Conservation (phyloP, 148 eudicot species). For the Polygonum maritimum region DNA sequence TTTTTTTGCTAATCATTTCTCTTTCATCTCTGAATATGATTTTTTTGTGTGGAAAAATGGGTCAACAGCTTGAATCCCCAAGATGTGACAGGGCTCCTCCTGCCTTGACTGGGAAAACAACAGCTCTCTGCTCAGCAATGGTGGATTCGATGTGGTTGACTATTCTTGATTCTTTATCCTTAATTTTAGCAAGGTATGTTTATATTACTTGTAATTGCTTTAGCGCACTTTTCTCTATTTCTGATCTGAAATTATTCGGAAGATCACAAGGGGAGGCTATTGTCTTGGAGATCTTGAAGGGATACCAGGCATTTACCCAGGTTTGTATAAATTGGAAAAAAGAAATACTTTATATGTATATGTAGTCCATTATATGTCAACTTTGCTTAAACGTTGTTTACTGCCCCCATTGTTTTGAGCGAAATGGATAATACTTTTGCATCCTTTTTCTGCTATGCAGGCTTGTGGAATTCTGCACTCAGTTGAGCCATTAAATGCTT, state of each 20-base stretch:
- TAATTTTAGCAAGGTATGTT: slow-evolving; percentile 75
- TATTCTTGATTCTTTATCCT: slow-evolving; percentile 83
- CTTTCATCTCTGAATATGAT: background rate
- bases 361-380: background rate
- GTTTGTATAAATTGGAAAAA: slow-evolving; percentile 20
- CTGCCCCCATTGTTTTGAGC: slow-evolving; percentile 8
- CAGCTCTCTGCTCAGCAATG: slow-evolving; percentile 72
- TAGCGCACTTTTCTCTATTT: slow-evolving; percentile 9
- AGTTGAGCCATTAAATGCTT: slow-evolving; percentile 88
- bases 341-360: background rate
- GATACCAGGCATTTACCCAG: slow-evolving; percentile 99
- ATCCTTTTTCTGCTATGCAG: slow-evolving; percentile 26
- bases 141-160: slow-evolving; percentile 93
- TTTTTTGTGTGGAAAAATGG: slow-evolving; percentile 15
- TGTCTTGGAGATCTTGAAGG: slow-evolving; percentile 88
- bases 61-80: slow-evolving; percentile 88
- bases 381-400: background rate
- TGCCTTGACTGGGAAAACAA: slow-evolving; percentile 67
- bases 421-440: slow-evolving; percentile 14
- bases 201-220: background rate
- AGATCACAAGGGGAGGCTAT: slow-evolving; percentile 99
- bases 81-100: slow-evolving; percentile 54
- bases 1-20: background rate
- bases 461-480: slow-evolving; percentile 97
- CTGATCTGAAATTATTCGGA: slow-evolving; percentile 25